These are phyloP conservation scores for Talaromyces islandicus DNA, from an alignment of 2,329 filamentous ascomycete genomes.

Conservation along the genomic window DNA sequence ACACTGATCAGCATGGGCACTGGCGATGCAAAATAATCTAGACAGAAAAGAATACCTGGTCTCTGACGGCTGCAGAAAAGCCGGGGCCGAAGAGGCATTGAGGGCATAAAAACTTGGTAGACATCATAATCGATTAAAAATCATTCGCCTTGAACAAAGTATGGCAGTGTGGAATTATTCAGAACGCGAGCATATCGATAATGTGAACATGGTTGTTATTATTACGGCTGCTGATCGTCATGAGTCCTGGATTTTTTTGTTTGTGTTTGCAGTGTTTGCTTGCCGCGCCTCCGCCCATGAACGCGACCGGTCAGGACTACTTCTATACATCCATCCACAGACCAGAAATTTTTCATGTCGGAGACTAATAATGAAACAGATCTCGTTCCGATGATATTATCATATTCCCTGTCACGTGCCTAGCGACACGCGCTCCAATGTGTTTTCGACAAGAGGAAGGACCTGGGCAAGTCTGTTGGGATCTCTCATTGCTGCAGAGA, in stretches of 20 bases:
- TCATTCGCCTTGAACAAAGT: constrained; percentile 11
- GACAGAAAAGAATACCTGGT: constrained; percentile 7
- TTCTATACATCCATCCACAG: neutral
- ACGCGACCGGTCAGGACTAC: neutral
- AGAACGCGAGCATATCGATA: constrained; percentile 15
- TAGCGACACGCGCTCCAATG: constrained; percentile 50
- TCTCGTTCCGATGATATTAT: neutral
- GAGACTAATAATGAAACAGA: neutral
- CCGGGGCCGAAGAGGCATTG: constrained; percentile 2
- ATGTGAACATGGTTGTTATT: neutral
- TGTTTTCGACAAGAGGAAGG: constrained; percentile 64
- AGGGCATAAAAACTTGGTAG: constrained; percentile 9
- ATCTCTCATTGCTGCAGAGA: constrained; percentile 71
- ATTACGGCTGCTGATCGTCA: neutral
- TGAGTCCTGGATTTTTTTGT: constrained; percentile 4
- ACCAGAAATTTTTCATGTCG: neutral
- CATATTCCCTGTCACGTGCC: constrained; percentile 8
- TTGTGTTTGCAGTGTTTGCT: constrained; percentile 28
- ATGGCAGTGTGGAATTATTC: constrained; percentile 24
- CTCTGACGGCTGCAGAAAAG: constrained; percentile 2
- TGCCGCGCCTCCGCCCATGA: neutral
- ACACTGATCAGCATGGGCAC: neutral
- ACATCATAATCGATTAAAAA: constrained; percentile 1
- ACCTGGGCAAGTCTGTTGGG: constrained; percentile 67
- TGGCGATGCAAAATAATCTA: neutral